Conservation (phyloP, 106 monocot genomes). For the Chionographis japonica region DNA sequence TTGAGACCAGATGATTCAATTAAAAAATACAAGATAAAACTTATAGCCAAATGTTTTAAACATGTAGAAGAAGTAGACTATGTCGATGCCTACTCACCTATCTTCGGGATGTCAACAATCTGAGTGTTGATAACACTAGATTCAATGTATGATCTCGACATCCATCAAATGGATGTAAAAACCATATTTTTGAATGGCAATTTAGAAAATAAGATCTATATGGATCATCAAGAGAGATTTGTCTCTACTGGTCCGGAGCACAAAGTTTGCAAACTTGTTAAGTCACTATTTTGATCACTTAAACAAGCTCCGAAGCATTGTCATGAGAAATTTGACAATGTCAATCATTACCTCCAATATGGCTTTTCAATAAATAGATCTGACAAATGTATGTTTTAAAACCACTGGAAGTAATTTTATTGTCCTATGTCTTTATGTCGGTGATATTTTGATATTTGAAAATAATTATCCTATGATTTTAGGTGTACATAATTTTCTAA, state of each 20-base stretch:
- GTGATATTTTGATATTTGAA: neutral
- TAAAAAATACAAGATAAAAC: neutral
- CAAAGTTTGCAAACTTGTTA: neutral
- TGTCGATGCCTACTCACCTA: neutral
- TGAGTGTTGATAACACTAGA: neutral
- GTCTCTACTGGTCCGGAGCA: neutral
- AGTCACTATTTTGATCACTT: neutral
- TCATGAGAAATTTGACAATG: neutral
- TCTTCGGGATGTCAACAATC: neutral
- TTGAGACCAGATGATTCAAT: neutral
- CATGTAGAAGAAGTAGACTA: neutral
- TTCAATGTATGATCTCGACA: neutral
- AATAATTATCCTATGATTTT: too few species aligned
- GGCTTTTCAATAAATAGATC: neutral
- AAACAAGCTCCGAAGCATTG: slow-evolving; percentile 1
- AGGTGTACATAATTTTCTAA: too few species aligned
- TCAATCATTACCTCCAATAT: neutral
- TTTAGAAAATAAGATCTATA: neutral
- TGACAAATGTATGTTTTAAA: neutral
- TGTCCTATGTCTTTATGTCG: neutral
- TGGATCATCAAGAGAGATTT: neutral
- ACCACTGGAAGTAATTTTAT: neutral
- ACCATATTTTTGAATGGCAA: neutral
- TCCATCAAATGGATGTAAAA: slow-evolving; percentile 1
- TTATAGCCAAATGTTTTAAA: neutral